Evolutionary conservation across 2,329 filamentous ascomycete species (phyloP).

Genomic region (Monilinia fructicola): DNA sequence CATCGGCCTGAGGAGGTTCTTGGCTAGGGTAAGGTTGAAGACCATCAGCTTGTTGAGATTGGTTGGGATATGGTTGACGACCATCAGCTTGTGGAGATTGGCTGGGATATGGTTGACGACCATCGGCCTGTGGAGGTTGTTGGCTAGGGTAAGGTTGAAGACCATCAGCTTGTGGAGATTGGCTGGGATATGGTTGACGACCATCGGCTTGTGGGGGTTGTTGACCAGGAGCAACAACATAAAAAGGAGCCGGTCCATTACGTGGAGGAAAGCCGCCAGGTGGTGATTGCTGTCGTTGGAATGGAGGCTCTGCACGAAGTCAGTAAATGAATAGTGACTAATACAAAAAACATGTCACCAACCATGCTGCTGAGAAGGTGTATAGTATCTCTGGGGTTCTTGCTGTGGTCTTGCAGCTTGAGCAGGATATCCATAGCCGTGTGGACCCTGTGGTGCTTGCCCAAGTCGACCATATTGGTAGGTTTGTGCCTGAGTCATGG

Average conservation of each 20-base stretch:
- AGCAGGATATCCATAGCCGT: conserved; percentile 43
- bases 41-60: conserved; percentile 36
- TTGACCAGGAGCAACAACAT: conserved; percentile 51
- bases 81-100: conserved; percentile 40
- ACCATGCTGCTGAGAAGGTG: conserved; percentile 51
- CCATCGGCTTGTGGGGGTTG: conserved; percentile 40
- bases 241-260: conserved; percentile 60
- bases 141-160: too few species aligned
- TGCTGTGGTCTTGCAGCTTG: conserved; percentile 46
- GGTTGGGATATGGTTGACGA: conserved; percentile 48
- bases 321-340: not conserved
- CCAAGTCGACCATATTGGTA: conserved; percentile 63
- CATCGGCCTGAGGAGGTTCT: conserved; percentile 37
- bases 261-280: conserved; percentile 57
- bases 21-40: conserved; percentile 48
- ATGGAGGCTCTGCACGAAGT: conserved; percentile 42
- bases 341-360: conserved; percentile 22
- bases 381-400: conserved; percentile 69
- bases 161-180: too few species aligned
- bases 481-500: conserved; percentile 91
- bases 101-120: conserved; percentile 50
- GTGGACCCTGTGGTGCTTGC: conserved; percentile 33
- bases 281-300: conserved; percentile 50
- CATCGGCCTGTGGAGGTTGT: conserved; percentile 39
- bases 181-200: conserved; percentile 50